phyloP scores from a whole-genome alignment of 495 filamentous ascomycete species.

The Aspergillus sparsus region DNA sequence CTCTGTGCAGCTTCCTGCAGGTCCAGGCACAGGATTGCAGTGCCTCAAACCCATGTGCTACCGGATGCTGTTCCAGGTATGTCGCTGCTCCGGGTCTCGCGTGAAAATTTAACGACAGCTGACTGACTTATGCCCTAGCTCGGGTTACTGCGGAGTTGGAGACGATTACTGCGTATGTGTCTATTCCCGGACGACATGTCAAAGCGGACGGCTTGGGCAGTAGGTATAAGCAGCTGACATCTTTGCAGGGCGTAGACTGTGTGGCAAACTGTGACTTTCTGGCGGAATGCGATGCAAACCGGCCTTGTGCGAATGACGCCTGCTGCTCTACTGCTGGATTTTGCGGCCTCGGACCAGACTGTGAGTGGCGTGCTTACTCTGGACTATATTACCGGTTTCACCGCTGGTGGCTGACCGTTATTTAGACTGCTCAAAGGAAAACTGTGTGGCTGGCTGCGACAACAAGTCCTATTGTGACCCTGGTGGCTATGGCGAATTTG shows the following conservation, averaged over 20 bases:
- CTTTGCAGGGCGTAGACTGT: conserved; percentile 10
- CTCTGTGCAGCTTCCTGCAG: not conserved
- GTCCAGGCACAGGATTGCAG: not conserved
- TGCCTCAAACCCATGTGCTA: not conserved
- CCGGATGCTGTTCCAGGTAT: not conserved
- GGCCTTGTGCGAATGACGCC: conserved; percentile 23
- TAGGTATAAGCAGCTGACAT: conserved; percentile 6
- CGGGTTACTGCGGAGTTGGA: conserved; percentile 9
- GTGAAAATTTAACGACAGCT: no score
- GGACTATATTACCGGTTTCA: not conserved
- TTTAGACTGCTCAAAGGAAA: conserved; percentile 12
- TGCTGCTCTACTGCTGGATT: conserved; percentile 19
- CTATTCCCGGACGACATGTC: no score
- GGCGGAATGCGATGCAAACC: conserved; percentile 17
- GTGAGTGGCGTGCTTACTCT: not conserved
- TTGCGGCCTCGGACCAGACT: conserved; percentile 28
- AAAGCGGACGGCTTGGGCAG: no score
- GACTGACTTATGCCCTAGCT: not conserved
- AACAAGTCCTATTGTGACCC: conserved; percentile 31
- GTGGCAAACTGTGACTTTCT: conserved; percentile 21
- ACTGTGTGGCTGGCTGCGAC: conserved; percentile 31
- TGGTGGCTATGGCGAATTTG: conserved; percentile 20
- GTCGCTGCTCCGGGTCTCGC: not conserved
- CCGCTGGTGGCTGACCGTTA: no score
- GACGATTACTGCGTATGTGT: conserved; percentile 1